phyloP scores from a whole-genome alignment of 768 basidiomycete genomes.

The Suillus placidus region DNA sequence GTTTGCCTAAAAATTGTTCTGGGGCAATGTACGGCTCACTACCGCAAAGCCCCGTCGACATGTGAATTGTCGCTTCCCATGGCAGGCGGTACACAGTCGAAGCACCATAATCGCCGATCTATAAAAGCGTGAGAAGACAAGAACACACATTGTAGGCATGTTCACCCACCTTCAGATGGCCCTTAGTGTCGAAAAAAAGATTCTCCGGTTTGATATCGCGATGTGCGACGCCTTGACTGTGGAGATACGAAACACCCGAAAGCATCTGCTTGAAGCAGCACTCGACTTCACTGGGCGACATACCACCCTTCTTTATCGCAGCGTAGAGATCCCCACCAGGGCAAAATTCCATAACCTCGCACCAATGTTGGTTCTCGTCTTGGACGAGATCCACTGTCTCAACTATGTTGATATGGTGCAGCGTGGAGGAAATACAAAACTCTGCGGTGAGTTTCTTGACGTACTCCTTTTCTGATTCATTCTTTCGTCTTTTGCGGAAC shows the following conservation, averaged over 20 bases:
- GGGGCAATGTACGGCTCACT: conserved; percentile 99
- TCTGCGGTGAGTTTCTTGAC: conserved; percentile 99
- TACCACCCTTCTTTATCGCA: conserved; percentile 95
- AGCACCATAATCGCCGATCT: conserved; percentile 99
- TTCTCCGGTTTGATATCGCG: conserved; percentile 99
- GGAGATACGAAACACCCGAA: conserved; percentile 85
- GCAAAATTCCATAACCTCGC: conserved; percentile 99
- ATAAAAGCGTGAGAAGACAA: conserved; percentile 20
- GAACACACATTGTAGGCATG: neutral
- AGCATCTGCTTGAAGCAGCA: conserved; percentile 98
- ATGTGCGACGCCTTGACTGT: conserved; percentile 96
- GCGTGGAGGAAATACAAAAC: conserved; percentile 96
- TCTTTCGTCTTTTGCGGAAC: conserved; percentile 97
- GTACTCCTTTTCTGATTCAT: conserved; percentile 98
- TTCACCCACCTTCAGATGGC: conserved; percentile 83
- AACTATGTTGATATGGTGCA: conserved; percentile 93
- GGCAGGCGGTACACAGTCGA: conserved; percentile 99
- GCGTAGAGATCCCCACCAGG: conserved; percentile 98
- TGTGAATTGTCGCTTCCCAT: conserved; percentile 96
- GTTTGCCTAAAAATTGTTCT: conserved; percentile 95
- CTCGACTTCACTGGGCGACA: conserved; percentile 91
- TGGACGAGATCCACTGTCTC: conserved; percentile 99
- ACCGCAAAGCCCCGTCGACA: conserved; percentile 96
- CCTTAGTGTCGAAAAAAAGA: conserved; percentile 88
- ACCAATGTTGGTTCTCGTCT: conserved; percentile 96